These are phyloP conservation scores for Wickerhamomyces sp. DNA, from an alignment of 1,139 yeast species.

Conservation along the genomic window DNA sequence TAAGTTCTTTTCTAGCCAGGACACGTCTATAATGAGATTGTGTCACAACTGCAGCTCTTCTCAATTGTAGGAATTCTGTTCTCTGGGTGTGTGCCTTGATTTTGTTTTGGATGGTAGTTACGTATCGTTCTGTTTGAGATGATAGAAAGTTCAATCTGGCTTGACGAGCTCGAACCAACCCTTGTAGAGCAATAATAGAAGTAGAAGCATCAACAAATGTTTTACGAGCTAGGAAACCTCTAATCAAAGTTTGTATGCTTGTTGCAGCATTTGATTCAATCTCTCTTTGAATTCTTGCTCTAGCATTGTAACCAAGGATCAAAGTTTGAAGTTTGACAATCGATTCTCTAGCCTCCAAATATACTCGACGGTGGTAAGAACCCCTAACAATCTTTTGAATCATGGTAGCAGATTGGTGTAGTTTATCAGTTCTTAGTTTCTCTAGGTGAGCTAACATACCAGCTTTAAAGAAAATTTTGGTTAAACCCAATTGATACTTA, in stretches of 20 bases:
- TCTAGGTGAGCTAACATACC: constrained; percentile 94
- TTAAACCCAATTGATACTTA: constrained; percentile 81
- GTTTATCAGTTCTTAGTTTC: constrained; percentile 74
- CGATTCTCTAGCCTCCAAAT: constrained; percentile 49
- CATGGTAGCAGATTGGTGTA: constrained; percentile 70
- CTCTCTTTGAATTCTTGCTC: constrained; percentile 53
- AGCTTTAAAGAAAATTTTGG: constrained; percentile 93
- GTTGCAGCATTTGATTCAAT: constrained; percentile 64
- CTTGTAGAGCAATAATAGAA: constrained; percentile 60
- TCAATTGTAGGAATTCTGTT: constrained; percentile 16
- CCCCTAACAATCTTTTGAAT: constrained; percentile 84
- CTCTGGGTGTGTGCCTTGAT: constrained; percentile 19
- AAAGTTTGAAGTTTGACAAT: constrained; percentile 56
- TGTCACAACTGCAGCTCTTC: constrained; percentile 56
- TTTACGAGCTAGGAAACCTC: constrained; percentile 58
- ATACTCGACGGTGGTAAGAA: constrained; percentile 57
- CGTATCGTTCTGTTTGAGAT: constrained; percentile 55
- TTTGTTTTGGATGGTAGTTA: constrained; percentile 59
- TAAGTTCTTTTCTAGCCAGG: constrained; percentile 62
- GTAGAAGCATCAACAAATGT: constrained; percentile 38
- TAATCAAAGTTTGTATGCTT: constrained; percentile 63
- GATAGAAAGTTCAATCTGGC: constrained; percentile 46
- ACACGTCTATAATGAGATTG: constrained; percentile 79
- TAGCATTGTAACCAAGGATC: constrained; percentile 57
- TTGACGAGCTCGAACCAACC: constrained; percentile 60